Conservation (phyloP, 2,329 filamentous ascomycete genomes). For the Cryphonectria radicalis region DNA sequence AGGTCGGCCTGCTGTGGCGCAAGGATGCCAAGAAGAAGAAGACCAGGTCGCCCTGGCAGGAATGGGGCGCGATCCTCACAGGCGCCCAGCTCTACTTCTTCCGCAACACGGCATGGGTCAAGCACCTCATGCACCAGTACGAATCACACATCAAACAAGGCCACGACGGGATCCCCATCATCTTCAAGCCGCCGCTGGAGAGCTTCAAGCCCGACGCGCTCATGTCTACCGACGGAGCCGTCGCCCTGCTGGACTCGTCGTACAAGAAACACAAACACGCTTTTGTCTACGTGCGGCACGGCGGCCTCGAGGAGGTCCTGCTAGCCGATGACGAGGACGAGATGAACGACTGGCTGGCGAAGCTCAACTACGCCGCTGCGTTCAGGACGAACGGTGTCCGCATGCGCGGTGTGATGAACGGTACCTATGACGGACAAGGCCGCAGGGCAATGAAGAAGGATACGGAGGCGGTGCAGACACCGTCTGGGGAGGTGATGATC, state of each 20-base stretch:
- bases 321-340: constrained; percentile 89
- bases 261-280: constrained; percentile 97
- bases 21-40: constrained; percentile 95
- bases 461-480: constrained; percentile 69
- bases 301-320: constrained; percentile 86
- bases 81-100: constrained; percentile 98
- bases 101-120: constrained; percentile 90
- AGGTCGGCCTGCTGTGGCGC: constrained; percentile 92
- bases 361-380: constrained; percentile 94
- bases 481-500: constrained; percentile 74
- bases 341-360: constrained; percentile 95
- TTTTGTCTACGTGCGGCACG: constrained; percentile 86
- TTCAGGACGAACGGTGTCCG: constrained; percentile 90
- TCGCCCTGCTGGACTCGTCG: constrained; percentile 80
- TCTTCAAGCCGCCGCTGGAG: constrained; percentile 87
- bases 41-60: constrained; percentile 93
- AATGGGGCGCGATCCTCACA: constrained; percentile 96
- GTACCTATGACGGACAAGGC: constrained; percentile 81
- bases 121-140: constrained; percentile 85
- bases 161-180: constrained; percentile 74
- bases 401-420: constrained; percentile 84
- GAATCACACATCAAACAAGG: constrained; percentile 80
- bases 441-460: constrained; percentile 74
- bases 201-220: constrained; percentile 93
- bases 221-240: constrained; percentile 91